phyloP scores from a whole-genome alignment of 1,284 basidiomycete species.

The Fistulinella cinereoalba region DNA sequence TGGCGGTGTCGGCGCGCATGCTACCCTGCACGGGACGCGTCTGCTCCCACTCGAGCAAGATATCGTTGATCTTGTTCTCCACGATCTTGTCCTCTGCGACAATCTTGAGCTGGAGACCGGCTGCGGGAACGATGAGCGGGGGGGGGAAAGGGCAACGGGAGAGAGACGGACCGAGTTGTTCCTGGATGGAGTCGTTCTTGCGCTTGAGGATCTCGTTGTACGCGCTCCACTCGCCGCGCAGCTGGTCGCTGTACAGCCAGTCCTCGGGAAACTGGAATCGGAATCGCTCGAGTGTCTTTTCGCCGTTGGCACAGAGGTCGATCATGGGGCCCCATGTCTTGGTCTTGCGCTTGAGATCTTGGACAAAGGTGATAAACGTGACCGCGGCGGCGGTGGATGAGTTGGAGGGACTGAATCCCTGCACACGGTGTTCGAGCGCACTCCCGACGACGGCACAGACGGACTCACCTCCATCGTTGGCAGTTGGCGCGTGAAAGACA shows the following conservation, averaged over 20 bases:
- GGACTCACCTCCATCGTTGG: constrained; percentile 31
- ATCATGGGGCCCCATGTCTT: constrained; percentile 98
- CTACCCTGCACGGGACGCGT: constrained; percentile 94
- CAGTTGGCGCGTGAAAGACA: constrained; percentile 2
- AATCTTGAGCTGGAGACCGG: constrained; percentile 96
- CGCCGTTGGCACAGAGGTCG: constrained; percentile 88
- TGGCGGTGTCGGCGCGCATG: constrained; percentile 92
- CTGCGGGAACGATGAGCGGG: constrained; percentile 39
- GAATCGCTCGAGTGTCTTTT: constrained; percentile 96
- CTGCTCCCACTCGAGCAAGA: constrained; percentile 92
- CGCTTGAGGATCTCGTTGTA: constrained; percentile 97
- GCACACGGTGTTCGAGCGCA: no score
- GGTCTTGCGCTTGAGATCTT: constrained; percentile 96
- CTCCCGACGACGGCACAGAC: no score
- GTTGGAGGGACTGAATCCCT: constrained; percentile 62
- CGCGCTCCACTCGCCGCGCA: constrained; percentile 96
- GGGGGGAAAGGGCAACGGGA: constrained; percentile 1
- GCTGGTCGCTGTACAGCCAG: constrained; percentile 98
- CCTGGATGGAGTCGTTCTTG: constrained; percentile 98
- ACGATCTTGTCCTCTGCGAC: constrained; percentile 99
- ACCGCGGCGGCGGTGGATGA: constrained; percentile 96
- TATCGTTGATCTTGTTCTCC: constrained; percentile 88
- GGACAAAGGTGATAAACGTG: constrained; percentile 98
- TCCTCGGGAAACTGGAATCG: constrained; percentile 95
- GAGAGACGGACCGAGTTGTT: constrained; percentile 74